phyloP scores from a whole-genome alignment of 1,284 basidiomycete species.

The Moniliophthora roreri region DNA sequence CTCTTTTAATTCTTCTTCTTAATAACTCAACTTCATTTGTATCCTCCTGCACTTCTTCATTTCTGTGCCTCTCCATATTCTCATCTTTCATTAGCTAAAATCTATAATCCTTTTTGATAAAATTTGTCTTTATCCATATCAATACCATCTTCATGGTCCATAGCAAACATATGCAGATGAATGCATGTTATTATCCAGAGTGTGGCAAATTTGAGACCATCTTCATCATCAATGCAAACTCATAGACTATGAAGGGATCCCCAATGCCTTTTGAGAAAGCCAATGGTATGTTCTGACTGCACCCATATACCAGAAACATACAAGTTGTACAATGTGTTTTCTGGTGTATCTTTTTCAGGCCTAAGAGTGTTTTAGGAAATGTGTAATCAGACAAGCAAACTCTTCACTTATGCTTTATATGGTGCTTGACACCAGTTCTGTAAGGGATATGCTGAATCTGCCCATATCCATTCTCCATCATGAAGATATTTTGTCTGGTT shows the following conservation, averaged over 20 bases:
- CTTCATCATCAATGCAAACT: slow-evolving; percentile 23
- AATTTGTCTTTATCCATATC: not conserved
- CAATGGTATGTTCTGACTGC: slow-evolving; percentile 33
- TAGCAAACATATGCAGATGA: slow-evolving; percentile 27
- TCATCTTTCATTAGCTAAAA: not conserved
- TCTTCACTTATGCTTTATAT: slow-evolving; percentile 22
- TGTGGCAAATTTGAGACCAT: slow-evolving; percentile 22
- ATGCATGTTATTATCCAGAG: slow-evolving; percentile 33
- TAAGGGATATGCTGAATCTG: slow-evolving; percentile 20
- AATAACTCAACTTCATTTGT: not conserved
- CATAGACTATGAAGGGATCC: slow-evolving; percentile 28
- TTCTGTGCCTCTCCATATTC: not conserved
- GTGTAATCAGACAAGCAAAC: slow-evolving; percentile 23
- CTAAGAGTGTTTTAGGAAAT: slow-evolving; percentile 18
- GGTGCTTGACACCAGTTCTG: slow-evolving; percentile 18
- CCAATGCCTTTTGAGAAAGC: slow-evolving; percentile 32
- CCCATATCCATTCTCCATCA: slow-evolving; percentile 16
- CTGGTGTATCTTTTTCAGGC: slow-evolving; percentile 22
- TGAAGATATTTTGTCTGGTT: not conserved
- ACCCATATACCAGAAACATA: slow-evolving; percentile 27
- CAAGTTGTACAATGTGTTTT: slow-evolving; percentile 29
- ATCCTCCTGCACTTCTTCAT: no score
- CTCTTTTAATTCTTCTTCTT: not conserved
- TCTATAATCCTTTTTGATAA: not conserved
- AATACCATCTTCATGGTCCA: not conserved